Conservation (phyloP, 257 asterid species). For the Capsicum chinense region DNA sequence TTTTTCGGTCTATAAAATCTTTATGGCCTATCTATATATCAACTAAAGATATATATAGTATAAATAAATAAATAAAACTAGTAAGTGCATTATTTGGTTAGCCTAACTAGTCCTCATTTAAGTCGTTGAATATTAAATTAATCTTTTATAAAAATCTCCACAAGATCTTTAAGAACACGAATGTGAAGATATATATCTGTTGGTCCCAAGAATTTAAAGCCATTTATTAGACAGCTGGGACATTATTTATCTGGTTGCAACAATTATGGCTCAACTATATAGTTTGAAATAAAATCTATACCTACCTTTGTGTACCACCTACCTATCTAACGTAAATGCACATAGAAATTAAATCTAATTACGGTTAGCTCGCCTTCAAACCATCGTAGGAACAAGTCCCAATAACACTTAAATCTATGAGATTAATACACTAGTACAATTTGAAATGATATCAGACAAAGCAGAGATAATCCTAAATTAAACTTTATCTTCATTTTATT, state of each 20-base stretch:
- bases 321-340: conserved; percentile 20
- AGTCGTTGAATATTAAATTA: background rate
- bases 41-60: background rate
- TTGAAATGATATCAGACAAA: too few species aligned
- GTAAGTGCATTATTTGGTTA: background rate
- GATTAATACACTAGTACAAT: background rate
- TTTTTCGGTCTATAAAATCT: background rate
- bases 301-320: background rate
- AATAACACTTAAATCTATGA: background rate
- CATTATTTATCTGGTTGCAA: background rate
- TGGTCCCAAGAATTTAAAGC: conserved; percentile 8
- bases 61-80: background rate
- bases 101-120: background rate
- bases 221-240: conserved; percentile 29
- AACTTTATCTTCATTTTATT: too few species aligned
- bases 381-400: conserved; percentile 1
- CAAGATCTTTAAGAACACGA: background rate
- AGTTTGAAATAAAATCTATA: background rate
- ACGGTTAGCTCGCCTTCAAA: background rate
- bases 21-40: background rate
- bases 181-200: background rate
- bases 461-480: too few species aligned
- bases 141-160: background rate
- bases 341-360: background rate
- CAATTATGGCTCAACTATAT: background rate